Evolutionary conservation across 305 asterid genomes (phyloP), one percentile per base, ranked within the genome.

Genomic region (Fraxinus nigra): DNA sequence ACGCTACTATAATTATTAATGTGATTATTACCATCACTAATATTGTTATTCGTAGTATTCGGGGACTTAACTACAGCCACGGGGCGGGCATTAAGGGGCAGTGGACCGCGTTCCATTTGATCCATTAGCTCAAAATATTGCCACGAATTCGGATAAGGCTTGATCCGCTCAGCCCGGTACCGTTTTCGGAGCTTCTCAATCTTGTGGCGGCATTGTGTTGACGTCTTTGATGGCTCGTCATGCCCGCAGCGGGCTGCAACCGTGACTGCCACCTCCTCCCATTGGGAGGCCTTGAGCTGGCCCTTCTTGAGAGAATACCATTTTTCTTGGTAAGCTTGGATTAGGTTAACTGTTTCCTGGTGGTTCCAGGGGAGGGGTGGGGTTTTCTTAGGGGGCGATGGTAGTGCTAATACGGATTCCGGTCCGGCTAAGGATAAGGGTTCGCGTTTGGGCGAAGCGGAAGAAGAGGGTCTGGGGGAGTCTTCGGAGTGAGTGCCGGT

Each of bases 161-260:
- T 93, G 24, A 81, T 82, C 70, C 87, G 82, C 84, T 93, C 99
- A 54, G 95, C 88, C 22, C 97, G 93, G 86, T 93, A 95, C 10
- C 98, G 89, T 80, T 93, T 95, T 20, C 99, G 88, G 28, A 95
- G 98, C 82, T 95, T 95, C 86, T 95, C 98, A 77, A 95, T 93
- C 85, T 95, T 95, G 89, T 95, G 99, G 85, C 99, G 97, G 86
- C 99, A 95, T 84, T 95, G 99, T 7, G 96, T 94, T 82, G 99
- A 69, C 83, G 99, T 88, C 76, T 94, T 94, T 0, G 97, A 88
- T 5, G 94, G 97, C 32, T 87, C 92, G 69, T 90, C 94, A 85
- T 84, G 88, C 79, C 97, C 97, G 86, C 97, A 94, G 40, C 93
- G 92, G 79, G 94, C 92, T 81, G 98, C 97, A 43, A 95, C 97